phyloP scores from a whole-genome alignment of 2,329 filamentous ascomycete species.

The Metarhizium guizhouense region DNA sequence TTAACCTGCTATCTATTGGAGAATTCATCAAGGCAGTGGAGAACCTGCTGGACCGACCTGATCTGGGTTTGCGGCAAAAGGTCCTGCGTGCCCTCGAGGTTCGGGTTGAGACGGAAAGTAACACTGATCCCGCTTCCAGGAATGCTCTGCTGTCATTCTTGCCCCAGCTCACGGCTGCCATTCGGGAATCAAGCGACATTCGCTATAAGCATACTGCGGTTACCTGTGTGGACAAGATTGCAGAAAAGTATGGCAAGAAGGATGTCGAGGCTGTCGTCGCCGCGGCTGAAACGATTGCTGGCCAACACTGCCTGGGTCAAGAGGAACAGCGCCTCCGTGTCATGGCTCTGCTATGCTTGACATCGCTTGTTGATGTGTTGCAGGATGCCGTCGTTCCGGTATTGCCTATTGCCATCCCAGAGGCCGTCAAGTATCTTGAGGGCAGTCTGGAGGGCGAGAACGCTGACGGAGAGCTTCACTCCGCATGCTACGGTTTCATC shows the following conservation, averaged over 20 bases:
- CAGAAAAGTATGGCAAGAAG: slow-evolving; percentile 92
- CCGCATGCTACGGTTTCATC: slow-evolving; percentile 73
- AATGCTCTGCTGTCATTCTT: slow-evolving; percentile 68
- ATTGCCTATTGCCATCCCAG: slow-evolving; percentile 65
- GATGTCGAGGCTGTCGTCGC: slow-evolving; percentile 67
- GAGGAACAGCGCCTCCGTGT: slow-evolving; percentile 63
- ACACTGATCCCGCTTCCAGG: slow-evolving; percentile 59
- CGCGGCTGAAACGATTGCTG: slow-evolving; percentile 68
- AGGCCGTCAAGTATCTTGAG: slow-evolving; percentile 61
- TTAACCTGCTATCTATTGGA: slow-evolving; percentile 74
- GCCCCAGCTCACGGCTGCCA: slow-evolving; percentile 66
- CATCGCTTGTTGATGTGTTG: slow-evolving; percentile 81
- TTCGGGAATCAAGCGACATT: slow-evolving; percentile 63
- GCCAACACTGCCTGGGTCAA: slow-evolving; percentile 67
- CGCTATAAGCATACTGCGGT: slow-evolving; percentile 79
- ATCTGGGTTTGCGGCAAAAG: slow-evolving; percentile 68
- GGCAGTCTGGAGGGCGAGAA: slow-evolving; percentile 46
- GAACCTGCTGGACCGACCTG: slow-evolving; percentile 65
- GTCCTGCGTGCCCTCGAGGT: slow-evolving; percentile 73
- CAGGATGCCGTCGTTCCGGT: slow-evolving; percentile 79
- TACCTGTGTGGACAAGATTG: slow-evolving; percentile 83
- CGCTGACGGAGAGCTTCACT: slow-evolving; percentile 59
- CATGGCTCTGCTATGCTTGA: slow-evolving; percentile 80
- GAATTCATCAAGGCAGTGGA: slow-evolving; percentile 89
- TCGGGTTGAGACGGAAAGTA: slow-evolving; percentile 65